Evolutionary conservation across 768 basidiomycete genomes (phyloP).

Genomic region (Termitomyces sp.): DNA sequence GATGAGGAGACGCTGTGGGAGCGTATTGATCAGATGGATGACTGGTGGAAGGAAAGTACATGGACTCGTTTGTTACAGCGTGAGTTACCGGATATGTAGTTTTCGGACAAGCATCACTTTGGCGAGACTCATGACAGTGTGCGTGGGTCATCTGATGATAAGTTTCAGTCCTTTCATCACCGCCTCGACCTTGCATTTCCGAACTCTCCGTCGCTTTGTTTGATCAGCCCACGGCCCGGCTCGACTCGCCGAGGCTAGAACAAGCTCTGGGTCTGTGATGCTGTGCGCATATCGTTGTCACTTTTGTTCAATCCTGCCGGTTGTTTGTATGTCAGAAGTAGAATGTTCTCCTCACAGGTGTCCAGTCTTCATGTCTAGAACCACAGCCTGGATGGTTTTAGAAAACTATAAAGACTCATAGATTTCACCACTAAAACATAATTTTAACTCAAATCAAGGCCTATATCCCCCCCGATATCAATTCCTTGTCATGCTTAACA

Average conservation of each 20-base stretch:
- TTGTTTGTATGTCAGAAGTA: background rate
- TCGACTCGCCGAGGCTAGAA: background rate
- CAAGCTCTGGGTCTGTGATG: background rate
- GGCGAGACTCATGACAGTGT: too few relatives aligned
- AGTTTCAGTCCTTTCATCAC: background rate
- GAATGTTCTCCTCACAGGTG: background rate
- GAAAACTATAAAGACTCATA: background rate
- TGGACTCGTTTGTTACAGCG: constrained; percentile 79
- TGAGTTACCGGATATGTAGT: constrained; percentile 72
- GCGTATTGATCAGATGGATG: constrained; percentile 73
- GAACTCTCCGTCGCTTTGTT: background rate
- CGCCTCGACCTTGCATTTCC: background rate
- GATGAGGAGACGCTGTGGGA: constrained; percentile 87
- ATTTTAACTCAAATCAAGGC: background rate
- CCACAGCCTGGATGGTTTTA: background rate
- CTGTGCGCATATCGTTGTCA: background rate
- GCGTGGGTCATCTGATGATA: background rate
- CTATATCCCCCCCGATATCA: background rate
- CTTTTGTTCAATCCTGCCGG: background rate
- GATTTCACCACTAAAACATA: background rate
- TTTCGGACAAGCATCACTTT: background rate
- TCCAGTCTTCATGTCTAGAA: background rate
- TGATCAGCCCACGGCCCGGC: background rate
- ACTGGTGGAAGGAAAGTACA: constrained; percentile 92
- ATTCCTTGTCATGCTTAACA: constrained; percentile 10